Conservation (phyloP, 2,329 filamentous ascomycete genomes). For the Diaporthe ampelina region DNA sequence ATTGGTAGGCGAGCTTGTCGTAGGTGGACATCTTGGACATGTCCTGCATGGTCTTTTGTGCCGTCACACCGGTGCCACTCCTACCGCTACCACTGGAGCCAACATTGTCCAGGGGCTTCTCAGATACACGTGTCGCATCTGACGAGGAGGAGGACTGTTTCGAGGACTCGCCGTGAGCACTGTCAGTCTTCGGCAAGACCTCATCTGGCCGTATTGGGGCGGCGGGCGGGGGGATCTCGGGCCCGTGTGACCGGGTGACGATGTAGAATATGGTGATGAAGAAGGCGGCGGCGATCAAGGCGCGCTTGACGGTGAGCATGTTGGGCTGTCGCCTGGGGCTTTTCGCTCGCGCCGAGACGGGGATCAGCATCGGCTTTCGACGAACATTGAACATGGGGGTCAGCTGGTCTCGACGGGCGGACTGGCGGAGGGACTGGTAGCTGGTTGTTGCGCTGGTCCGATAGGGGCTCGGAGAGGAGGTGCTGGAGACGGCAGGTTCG, state of each 20-base stretch:
- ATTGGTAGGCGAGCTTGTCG: slow-evolving; percentile 92
- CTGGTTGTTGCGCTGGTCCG: neutral
- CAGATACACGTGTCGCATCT: slow-evolving; percentile 36
- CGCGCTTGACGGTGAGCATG: slow-evolving; percentile 86
- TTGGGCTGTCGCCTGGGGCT: slow-evolving; percentile 44
- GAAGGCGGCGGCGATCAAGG: slow-evolving; percentile 78
- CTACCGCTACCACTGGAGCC: slow-evolving; percentile 32
- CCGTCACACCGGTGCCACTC: slow-evolving; percentile 33
- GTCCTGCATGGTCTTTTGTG: slow-evolving; percentile 76
- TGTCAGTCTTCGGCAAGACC: slow-evolving; percentile 47
- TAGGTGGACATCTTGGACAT: slow-evolving; percentile 78
- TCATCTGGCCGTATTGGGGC: slow-evolving; percentile 52
- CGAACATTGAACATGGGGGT: slow-evolving; percentile 29
- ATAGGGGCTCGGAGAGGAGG: neutral
- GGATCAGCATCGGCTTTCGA: slow-evolving; percentile 32
- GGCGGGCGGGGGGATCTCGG: slow-evolving; percentile 46
- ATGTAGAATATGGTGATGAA: slow-evolving; percentile 79
- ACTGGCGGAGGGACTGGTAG: neutral
- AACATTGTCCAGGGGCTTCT: slow-evolving; percentile 41
- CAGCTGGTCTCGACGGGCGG: slow-evolving; percentile 4
- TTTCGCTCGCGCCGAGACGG: slow-evolving; percentile 27
- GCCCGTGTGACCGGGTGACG: slow-evolving; percentile 71
- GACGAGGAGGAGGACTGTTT: slow-evolving; percentile 44
- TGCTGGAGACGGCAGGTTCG: neutral
- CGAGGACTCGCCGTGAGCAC: slow-evolving; percentile 42